Evolutionary conservation across 2,329 filamentous ascomycete species (phyloP).

Genomic region (Colletotrichum agaves): DNA sequence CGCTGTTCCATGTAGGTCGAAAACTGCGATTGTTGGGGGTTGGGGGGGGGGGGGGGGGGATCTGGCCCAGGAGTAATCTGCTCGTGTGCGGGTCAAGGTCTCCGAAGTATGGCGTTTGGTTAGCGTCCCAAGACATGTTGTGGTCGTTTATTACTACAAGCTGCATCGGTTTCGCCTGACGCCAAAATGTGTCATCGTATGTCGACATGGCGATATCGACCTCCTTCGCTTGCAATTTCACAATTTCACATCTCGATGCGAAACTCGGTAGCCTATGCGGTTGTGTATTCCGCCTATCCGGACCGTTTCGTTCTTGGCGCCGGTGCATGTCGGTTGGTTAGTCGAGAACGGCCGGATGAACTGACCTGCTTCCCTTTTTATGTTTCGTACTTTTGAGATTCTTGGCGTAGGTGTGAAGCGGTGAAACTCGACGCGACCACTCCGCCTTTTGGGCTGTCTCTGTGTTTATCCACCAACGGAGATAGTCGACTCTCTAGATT

Average conservation of each 20-base stretch:
- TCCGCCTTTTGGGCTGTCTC: slow-evolving; percentile 21
- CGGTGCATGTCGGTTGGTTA: slow-evolving; percentile 12
- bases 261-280: background rate
- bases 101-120: background rate
- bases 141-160: background rate
- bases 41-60: slow-evolving; percentile 47
- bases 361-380: slow-evolving; percentile 34
- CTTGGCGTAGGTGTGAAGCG: slow-evolving; percentile 31
- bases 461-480: slow-evolving; percentile 36
- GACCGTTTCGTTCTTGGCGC: slow-evolving; percentile 25
- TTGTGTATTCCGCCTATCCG: slow-evolving; percentile 24
- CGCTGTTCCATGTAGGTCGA: slow-evolving; percentile 42
- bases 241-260: background rate
- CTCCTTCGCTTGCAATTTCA: background rate
- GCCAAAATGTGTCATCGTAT: background rate
- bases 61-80: slow-evolving; percentile 45
- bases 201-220: background rate
- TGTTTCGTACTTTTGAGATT: slow-evolving; percentile 9
- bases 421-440: slow-evolving; percentile 18
- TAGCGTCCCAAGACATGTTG: background rate
- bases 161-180: background rate
- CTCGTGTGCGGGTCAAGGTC: background rate
- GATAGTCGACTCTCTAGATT: background rate
- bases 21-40: slow-evolving; percentile 50
- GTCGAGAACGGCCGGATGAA: slow-evolving; percentile 16